Base-by-base conservation (phyloP, 441 rosid genomes). In the Syzygium syzygioides region DNA sequence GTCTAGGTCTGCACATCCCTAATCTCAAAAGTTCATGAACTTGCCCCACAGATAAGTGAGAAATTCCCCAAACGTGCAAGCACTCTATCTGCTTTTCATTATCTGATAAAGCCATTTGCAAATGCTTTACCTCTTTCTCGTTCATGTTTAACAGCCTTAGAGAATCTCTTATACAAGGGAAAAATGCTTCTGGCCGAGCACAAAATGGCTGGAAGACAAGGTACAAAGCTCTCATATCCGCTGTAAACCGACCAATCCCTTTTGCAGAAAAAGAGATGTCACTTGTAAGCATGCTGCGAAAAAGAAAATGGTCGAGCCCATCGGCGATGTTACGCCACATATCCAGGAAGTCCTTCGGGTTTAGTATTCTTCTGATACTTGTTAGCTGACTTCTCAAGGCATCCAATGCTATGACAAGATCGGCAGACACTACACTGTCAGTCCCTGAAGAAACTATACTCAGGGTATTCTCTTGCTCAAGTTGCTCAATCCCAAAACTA, bases 291-390 rank as follows among this genome's bases (percentile, higher is more conserved):
- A 94, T 90, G 90, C 94, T 93, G 90, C 94, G 26, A 59, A 90
- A 93, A 55, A 96, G 92, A 86, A 93, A 97, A 90, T 93, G 96
- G 90, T 97, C 99, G 20, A 95, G 94, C 89, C 97, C 98, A n/a
- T 95, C 95, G 0, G 98, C 98, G 14, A 94, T 91, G 84, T 94
- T 95, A 89, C 98, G 93, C 98, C 98, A 96, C 90, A 95, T 89
- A 92, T 95, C 99, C 84, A 92, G 60, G 90, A 97, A 97, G 93
- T 96, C 99, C 88, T 94, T 95, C 23, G 90, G 79, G 87, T 97
- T 95, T 87, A 97, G 95, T 87, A 87, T 92, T 20, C 45, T 86
- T 88, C 88, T 91, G 14, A 93, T 91, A 87, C 90, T 87, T 59
- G 86, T 55, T 32, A 96, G 95, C 89, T 93, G 93, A 85, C 89